These are phyloP conservation scores for Synchytrium microbalum DNA, from an alignment of 371 early-diverging fungal species.

Conservation along the genomic window DNA sequence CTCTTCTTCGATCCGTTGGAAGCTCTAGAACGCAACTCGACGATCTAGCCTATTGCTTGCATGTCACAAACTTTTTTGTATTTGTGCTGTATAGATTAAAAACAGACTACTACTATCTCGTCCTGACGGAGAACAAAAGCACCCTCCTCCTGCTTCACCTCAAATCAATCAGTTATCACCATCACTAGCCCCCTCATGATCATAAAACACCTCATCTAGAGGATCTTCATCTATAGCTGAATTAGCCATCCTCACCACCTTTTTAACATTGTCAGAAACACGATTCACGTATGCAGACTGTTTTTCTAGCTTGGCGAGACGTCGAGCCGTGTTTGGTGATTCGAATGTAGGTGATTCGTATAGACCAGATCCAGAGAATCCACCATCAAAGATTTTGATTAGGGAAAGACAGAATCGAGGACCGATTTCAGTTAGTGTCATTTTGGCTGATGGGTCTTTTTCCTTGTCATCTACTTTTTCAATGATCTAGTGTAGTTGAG, in stretches of 20 bases:
- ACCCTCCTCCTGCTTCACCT: no score
- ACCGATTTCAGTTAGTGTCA: constrained; percentile 91
- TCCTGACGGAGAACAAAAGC: no score
- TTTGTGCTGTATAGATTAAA: not conserved
- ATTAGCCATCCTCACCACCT: constrained; percentile 7
- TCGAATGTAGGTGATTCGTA: constrained; percentile 85
- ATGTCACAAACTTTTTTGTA: no score
- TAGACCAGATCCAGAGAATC: constrained; percentile 85
- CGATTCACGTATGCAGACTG: constrained; percentile 20
- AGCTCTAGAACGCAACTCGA: no score
- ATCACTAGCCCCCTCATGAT: no score
- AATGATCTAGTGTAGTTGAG: constrained; percentile 1
- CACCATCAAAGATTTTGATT: constrained; percentile 89
- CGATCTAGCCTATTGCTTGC: no score
- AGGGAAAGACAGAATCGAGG: constrained; percentile 90
- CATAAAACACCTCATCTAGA: constrained; percentile 17
- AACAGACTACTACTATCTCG: not conserved
- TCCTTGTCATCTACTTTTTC: constrained; percentile 57
- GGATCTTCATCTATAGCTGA: constrained; percentile 19
- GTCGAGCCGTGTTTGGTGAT: constrained; percentile 48
- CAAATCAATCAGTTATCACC: no score
- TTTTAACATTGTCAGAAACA: constrained; percentile 8
- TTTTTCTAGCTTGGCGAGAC: constrained; percentile 11
- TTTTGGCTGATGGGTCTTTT: constrained; percentile 35
- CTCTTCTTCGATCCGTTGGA: no score